Conservation (phyloP, 2,329 filamentous ascomycete genomes). For the Epichloe scottii region DNA sequence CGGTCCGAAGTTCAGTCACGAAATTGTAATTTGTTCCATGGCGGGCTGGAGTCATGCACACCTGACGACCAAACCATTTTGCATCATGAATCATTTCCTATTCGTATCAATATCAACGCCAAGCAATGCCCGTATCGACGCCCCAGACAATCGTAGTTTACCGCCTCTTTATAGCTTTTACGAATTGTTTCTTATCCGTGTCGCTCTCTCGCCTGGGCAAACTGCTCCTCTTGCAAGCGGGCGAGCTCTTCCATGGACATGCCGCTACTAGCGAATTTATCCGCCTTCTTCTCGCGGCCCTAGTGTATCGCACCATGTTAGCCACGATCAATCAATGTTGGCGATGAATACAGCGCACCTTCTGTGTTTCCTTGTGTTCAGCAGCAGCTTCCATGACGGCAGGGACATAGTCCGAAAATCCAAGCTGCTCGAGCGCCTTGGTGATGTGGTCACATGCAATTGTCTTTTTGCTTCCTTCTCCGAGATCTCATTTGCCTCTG, state of each 20-base stretch:
- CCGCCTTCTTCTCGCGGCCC: constrained; percentile 93
- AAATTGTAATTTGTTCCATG: too few relatives aligned
- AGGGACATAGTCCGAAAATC: constrained; percentile 83
- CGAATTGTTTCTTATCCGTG: constrained; percentile 12
- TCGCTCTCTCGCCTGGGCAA: constrained; percentile 53
- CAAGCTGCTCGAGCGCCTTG: constrained; percentile 82
- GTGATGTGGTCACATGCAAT: constrained; percentile 98
- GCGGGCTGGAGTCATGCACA: neutral
- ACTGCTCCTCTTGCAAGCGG: constrained; percentile 80
- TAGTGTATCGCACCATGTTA: constrained; percentile 22
- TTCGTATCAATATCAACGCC: constrained; percentile 16
- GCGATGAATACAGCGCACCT: constrained; percentile 42
- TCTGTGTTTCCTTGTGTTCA: constrained; percentile 86
- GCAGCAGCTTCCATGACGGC: constrained; percentile 77
- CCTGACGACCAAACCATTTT: neutral
- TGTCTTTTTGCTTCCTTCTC: constrained; percentile 99
- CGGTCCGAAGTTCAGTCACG: too few relatives aligned
- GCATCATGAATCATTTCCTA: neutral
- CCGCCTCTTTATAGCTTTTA: neutral
- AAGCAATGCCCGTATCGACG: constrained; percentile 21
- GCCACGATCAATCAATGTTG: constrained; percentile 35
- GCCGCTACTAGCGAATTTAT: constrained; percentile 91
- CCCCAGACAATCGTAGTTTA: constrained; percentile 6
- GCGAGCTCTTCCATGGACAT: constrained; percentile 84
- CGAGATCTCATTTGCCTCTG: constrained; percentile 95